A percentile compares a stretch with the other conserved stretches of the same genome.
Conservation (phyloP, 805 yeast genomes). For the Schizosaccharomyces cryophilus region DNA sequence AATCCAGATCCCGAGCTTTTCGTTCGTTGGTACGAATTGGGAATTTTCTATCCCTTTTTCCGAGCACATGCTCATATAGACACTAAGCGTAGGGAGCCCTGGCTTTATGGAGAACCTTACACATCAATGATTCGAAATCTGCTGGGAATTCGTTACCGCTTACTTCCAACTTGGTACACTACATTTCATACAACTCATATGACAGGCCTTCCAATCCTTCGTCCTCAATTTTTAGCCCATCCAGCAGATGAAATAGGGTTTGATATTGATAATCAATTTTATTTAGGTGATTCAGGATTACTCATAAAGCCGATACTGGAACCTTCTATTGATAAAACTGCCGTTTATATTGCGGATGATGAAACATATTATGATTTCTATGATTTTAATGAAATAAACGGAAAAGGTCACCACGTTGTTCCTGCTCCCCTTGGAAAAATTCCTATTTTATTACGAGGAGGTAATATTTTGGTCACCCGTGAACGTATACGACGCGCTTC, state of each 20-base stretch:
- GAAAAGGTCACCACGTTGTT: conserved; percentile 19
- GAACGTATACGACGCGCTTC: conserved; percentile 63
- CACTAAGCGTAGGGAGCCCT: conserved; percentile 78
- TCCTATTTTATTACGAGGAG: conserved; percentile 60
- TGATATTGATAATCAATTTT: conserved; percentile 61
- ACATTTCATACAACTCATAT: conserved; percentile 40
- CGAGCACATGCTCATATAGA: conserved; percentile 94
- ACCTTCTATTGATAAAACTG: conserved; percentile 20
- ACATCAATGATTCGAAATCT: conserved; percentile 44
- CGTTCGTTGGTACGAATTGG: conserved; percentile 88
- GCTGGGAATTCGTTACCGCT: conserved; percentile 42
- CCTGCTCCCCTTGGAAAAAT: conserved; percentile 31
- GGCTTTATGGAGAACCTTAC: conserved; percentile 56
- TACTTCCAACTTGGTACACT: conserved; percentile 63
- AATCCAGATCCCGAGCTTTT: conserved; percentile 61
- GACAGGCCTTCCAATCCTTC: conserved; percentile 41
- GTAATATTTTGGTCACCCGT: conserved; percentile 41
- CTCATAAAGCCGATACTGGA: conserved; percentile 60
- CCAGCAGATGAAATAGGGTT: conserved; percentile 21
- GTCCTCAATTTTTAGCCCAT: conserved; percentile 10
- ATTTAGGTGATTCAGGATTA: conserved; percentile 43
- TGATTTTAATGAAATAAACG: conserved; percentile 11
- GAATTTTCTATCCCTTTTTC: conserved; percentile 88
- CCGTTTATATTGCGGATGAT: conserved; percentile 26
- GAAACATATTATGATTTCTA: conserved; percentile 17